Conservation (phyloP, 169 alveolate genomes). For the Cryptosporidium meleagridis region DNA sequence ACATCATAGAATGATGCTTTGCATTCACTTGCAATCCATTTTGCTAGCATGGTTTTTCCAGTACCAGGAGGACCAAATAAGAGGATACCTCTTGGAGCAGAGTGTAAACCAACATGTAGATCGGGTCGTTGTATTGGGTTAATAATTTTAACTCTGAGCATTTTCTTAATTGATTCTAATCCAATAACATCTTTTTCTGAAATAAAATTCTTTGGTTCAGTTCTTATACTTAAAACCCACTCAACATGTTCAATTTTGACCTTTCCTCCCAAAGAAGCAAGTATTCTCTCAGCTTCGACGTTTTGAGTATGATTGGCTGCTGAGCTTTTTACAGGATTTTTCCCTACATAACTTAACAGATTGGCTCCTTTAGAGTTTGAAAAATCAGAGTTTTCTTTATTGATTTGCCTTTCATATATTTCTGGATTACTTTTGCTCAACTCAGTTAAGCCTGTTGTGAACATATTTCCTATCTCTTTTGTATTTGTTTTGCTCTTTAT, state of each 20-base stretch:
- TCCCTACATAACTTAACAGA: background rate
- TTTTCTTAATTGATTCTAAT: constrained; percentile 75
- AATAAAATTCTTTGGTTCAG: constrained; percentile 57
- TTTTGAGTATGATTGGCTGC: background rate
- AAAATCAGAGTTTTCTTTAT: constrained; percentile 21
- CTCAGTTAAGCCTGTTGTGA: constrained; percentile 49
- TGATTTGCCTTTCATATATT: background rate
- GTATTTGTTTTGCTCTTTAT: background rate
- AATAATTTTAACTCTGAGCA: constrained; percentile 85
- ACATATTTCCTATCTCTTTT: background rate
- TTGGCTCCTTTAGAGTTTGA: constrained; percentile 3
- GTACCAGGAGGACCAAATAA: constrained; percentile 91
- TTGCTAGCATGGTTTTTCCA: constrained; percentile 90
- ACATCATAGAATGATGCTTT: constrained; percentile 92
- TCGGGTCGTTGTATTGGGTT: constrained; percentile 88
- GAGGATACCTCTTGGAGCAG: constrained; percentile 89
- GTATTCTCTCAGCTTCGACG: constrained; percentile 22
- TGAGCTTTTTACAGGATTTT: background rate
- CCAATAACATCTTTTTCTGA: constrained; percentile 65
- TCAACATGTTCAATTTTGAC: constrained; percentile 51
- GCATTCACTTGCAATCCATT: constrained; percentile 93
- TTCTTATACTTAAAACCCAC: constrained; percentile 72
- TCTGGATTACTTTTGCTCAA: constrained; percentile 38
- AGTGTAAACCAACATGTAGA: constrained; percentile 86
- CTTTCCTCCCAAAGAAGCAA: constrained; percentile 6